Evolutionary conservation across 1,284 basidiomycete species (phyloP), one percentile per base, ranked within the genome.

Genomic region (Rhodotorula sp.): DNA sequence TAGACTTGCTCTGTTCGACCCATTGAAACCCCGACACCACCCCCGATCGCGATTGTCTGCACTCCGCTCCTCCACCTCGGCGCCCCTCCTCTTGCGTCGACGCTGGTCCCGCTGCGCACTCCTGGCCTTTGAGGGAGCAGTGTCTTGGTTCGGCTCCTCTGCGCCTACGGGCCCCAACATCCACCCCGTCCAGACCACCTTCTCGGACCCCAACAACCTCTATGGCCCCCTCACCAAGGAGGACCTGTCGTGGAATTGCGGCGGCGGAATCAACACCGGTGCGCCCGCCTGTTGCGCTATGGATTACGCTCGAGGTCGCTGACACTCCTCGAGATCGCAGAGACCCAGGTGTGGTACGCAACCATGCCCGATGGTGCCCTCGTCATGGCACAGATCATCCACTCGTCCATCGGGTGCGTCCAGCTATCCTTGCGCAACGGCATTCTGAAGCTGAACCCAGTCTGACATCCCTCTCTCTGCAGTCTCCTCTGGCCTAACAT

Each of bases 331-430:
- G 16, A 14, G 25, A n/a, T 13, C 25, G 23, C 53, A 54, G 53
- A 54, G 53, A 44, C 42, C 0, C 93, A 97, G 81, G 86, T 83
- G 0, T 99, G 90, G 84, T 99, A 99, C 83, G 85, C 89, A 50
- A 86, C 91, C 75, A 72, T 73, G 23, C 87, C 89, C 53, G 92
- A 97, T 85, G 95, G 95, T 8, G 87, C 87, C 41, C 87, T 88
- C 67, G 76, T 97, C 74, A 91, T 92, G 87, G 89, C 88, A 78
- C 96, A 99, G 84, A 87, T 99, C 73, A 98, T 99, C 79, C 94
- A 97, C 85, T 96, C 93, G 4, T 86, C 91, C 59, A 88, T 96
- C 66, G 97, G 97, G 94, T 96, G 79, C 82, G 92, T 86, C 14
- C 8, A 41, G 13, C 25, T 50, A 45, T n/a, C 19, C 25, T 3